Conservation (phyloP, 768 basidiomycete genomes). For the Nidularia pulvinata region DNA sequence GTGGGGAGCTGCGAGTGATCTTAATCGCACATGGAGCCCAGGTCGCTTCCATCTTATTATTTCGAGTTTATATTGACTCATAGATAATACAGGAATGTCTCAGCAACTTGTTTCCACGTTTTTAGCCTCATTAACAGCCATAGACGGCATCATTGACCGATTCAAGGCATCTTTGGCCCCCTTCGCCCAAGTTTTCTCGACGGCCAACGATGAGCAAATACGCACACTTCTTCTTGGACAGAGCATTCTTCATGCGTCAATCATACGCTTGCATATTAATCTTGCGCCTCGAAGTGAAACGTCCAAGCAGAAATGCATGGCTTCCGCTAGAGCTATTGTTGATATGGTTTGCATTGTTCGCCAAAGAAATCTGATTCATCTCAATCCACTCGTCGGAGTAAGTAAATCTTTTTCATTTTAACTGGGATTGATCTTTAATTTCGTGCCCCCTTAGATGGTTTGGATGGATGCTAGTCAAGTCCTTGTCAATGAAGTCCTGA, state of each 20-base stretch:
- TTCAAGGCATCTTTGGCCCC: too few relatives aligned
- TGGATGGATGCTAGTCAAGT: slow-evolving; percentile 22
- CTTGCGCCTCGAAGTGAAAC: slow-evolving; percentile 18
- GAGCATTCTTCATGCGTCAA: slow-evolving; percentile 30
- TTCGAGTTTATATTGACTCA: too few relatives aligned
- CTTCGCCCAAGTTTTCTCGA: too few relatives aligned
- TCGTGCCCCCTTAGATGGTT: slow-evolving; percentile 12
- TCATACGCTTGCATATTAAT: slow-evolving; percentile 29
- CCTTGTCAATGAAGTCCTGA: slow-evolving; percentile 14
- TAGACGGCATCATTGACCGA: too few relatives aligned
- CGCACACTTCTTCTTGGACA: slow-evolving; percentile 26
- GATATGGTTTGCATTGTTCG: slow-evolving; percentile 13
- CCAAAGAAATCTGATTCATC: slow-evolving; percentile 11
- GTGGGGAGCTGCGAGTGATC: slow-evolving; percentile 25
- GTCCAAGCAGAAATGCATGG: slow-evolving; percentile 15
- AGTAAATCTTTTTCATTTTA: slow-evolving; percentile 4
- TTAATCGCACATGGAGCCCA: slow-evolving; percentile 19
- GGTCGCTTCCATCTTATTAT: too few relatives aligned
- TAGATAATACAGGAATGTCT: too few relatives aligned
- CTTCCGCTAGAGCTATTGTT: slow-evolving; percentile 13
- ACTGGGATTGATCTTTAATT: not conserved
- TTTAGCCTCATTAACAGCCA: too few relatives aligned
- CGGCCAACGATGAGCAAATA: slow-evolving; percentile 9
- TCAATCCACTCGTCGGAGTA: slow-evolving; percentile 27
- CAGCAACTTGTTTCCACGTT: too few relatives aligned